Conservation (phyloP, 805 yeast genomes). For the Metahyphopichia silvanorum region DNA sequence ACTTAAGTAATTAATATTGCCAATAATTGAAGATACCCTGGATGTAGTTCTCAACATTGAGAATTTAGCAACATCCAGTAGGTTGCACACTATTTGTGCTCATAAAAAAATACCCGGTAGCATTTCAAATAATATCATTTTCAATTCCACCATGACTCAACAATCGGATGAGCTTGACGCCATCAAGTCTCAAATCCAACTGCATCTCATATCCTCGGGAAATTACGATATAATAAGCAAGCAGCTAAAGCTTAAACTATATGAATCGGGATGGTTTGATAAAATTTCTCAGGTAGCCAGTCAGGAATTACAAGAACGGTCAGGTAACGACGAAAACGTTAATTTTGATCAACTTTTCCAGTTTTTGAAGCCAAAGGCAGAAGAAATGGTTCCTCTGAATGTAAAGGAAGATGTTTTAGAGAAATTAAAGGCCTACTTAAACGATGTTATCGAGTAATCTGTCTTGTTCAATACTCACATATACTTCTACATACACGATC, state of each 20-base stretch:
- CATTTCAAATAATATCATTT: no score
- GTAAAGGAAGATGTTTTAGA: slow-evolving; percentile 59
- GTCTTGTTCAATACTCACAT: no score
- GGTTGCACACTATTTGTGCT: no score
- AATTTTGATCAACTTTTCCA: slow-evolving; percentile 52
- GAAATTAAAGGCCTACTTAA: slow-evolving; percentile 58
- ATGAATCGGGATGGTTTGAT: slow-evolving; percentile 86
- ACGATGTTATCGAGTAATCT: slow-evolving; percentile 33
- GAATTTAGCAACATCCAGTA: no score
- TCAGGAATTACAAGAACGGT: slow-evolving; percentile 37
- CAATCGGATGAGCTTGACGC: slow-evolving; percentile 36
- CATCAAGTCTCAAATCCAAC: slow-evolving; percentile 62
- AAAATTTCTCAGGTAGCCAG: slow-evolving; percentile 59
- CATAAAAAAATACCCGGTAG: no score
- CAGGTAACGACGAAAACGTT: slow-evolving; percentile 17
- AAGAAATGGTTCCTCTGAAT: slow-evolving; percentile 64
- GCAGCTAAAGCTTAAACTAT: slow-evolving; percentile 57
- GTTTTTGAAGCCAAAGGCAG: slow-evolving; percentile 61
- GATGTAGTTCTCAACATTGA: no score
- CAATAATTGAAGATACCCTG: no score
- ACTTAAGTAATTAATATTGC: no score
- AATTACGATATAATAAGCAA: slow-evolving; percentile 74
- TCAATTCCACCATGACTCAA: slow-evolving; percentile 20
- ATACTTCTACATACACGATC: no score
- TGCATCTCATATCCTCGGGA: slow-evolving; percentile 70